Conservation (phyloP, 257 asterid species). For the Plantago ovata region DNA sequence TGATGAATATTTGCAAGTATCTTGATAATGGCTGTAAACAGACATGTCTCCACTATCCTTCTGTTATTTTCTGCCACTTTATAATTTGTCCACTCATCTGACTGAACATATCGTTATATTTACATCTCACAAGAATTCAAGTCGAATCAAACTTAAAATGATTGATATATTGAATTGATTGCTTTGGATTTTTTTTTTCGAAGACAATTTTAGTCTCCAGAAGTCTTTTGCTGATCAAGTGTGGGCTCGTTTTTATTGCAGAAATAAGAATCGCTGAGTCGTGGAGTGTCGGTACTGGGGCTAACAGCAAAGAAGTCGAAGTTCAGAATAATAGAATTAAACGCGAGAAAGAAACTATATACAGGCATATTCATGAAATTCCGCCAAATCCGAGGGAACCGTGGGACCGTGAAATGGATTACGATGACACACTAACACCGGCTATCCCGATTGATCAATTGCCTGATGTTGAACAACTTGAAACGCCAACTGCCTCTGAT, state of each 20-base stretch:
- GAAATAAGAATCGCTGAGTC: conserved; percentile 44
- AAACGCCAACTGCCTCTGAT: conserved; percentile 25
- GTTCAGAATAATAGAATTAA: conserved; percentile 69
- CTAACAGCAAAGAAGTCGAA: conserved; percentile 84
- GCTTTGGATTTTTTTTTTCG: not conserved
- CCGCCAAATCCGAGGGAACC: conserved; percentile 86
- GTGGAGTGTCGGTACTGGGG: conserved; percentile 68
- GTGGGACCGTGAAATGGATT: conserved; percentile 96
- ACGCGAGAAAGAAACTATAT: conserved; percentile 75
- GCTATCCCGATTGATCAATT: conserved; percentile 74
- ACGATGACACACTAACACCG: conserved; percentile 77
- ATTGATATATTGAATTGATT: too few species aligned
- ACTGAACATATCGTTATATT: too few species aligned
- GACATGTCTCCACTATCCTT: too few species aligned
- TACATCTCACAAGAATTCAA: too few species aligned
- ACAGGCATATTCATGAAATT: conserved; percentile 61
- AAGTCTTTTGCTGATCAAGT: conserved; percentile 5
- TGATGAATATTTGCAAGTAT: too few species aligned
- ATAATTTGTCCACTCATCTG: too few species aligned
- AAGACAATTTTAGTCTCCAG: not conserved
- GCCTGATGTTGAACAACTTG: conserved; percentile 61
- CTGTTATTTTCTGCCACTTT: too few species aligned
- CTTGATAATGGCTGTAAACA: too few species aligned
- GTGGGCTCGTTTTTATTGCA: conserved; percentile 36
- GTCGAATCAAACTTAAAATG: too few species aligned